Base-by-base conservation (phyloP, 768 basidiomycete species). In the Xanthoconium purpureum region DNA sequence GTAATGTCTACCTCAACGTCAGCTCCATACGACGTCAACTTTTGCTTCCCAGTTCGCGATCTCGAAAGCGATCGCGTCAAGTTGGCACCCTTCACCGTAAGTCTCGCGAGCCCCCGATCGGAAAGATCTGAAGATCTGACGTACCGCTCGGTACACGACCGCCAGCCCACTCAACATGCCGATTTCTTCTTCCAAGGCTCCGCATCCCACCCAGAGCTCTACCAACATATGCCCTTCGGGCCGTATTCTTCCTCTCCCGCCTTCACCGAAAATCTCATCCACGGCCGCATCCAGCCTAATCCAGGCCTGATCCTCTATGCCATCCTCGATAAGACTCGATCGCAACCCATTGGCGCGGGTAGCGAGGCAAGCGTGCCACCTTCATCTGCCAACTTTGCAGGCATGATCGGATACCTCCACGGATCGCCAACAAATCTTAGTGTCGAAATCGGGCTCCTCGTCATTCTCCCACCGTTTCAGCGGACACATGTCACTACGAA, bases 401-500 rank as follows among this genome's bases (percentile, higher is more conserved):
- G 83, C 0, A 70, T 75, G 8, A 77, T 86, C 10, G 83, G 79
- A 0, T 73, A 81, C 55, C 65, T 83, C 48, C 77, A 81, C 58
- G 72, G 79, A 5, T 76, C 73, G 10, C 58, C 75, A 3, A 51
- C 46, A 6, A 64, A 83, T 55, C 73, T 83, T 12, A 68, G 64
- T 20, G 75, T 77, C 6, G 86, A 89, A 61, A 77, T 88, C 35
- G 84, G 81, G 10, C 76, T 74, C 59, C 71, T 85, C 36, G 71
- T 84, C 45, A 77, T 82, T 39, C 68, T 84, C 1, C 83, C 85
- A 1, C 66, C 64, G 2, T 89, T 84, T 65, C 85, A 87, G 55
- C 74, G 82, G 15, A 88, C 84, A 0, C 84, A 88, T 58, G 79
- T 88, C 33, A 77, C 83, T 3, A 78, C 83, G 5, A 80, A 82